Evolutionary conservation across 179 eudicot species (phyloP).

Genomic region (Nepenthes alata): DNA sequence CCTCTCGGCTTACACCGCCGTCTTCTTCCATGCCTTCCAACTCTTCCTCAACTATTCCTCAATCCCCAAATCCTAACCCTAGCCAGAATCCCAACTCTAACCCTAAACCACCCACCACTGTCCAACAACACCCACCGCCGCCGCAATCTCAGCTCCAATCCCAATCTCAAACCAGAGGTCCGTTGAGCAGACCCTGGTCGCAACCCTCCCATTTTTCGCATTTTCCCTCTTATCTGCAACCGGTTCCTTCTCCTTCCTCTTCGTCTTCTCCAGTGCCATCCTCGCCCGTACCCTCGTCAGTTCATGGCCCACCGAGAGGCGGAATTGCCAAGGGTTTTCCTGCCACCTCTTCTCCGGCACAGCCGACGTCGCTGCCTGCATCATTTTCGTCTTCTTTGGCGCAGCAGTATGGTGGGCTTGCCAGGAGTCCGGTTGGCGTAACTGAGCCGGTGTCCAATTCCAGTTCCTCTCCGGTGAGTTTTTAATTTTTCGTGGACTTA

Average conservation of each 20-base stretch:
- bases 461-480: slow-evolving; percentile 20
- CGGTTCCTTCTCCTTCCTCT: background rate
- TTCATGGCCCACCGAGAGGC: slow-evolving; percentile 18
- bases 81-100: background rate
- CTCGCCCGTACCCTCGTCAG: slow-evolving; percentile 10
- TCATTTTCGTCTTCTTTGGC: slow-evolving; percentile 30
- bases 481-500: background rate
- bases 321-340: slow-evolving; percentile 66
- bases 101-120: slow-evolving; percentile 1
- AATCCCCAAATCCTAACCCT: slow-evolving; percentile 11
- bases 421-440: slow-evolving; percentile 15
- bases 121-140: background rate
- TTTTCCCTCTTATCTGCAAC: slow-evolving; percentile 13
- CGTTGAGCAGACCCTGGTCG: slow-evolving; percentile 34
- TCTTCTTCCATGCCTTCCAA: background rate
- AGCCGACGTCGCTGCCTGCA: slow-evolving; percentile 14
- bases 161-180: slow-evolving; percentile 15
- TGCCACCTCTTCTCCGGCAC: slow-evolving; percentile 22
- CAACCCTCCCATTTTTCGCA: slow-evolving; percentile 28
- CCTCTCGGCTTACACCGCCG: slow-evolving; percentile 5
- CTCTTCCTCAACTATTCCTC: background rate
- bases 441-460: slow-evolving; percentile 19
- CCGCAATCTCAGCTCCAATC: background rate
- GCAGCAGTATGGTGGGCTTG: slow-evolving; percentile 23
- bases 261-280: slow-evolving; percentile 14